Evolutionary conservation across 305 asterid species (phyloP), one percentile per base, ranked within the genome.

Genomic region (Solanum hybrid): DNA sequence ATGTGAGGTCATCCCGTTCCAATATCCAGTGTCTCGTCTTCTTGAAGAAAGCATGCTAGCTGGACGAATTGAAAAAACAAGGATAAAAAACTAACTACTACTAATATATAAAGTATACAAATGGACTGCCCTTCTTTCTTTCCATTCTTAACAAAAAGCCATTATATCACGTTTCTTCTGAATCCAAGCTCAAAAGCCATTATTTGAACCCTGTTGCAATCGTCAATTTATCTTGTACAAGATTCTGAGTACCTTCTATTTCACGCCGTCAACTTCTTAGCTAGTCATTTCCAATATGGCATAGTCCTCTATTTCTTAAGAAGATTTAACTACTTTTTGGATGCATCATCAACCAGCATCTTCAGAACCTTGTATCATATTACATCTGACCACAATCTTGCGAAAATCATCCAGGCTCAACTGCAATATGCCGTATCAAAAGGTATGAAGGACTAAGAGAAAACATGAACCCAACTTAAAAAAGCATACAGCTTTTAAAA

Each of bases 341-440:
- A 90, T 89, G 91, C 73, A 40, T 83, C 87, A 82, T 24, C 34
- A 28, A 29, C 76, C 88, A 64, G 88, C 92, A 51, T 79, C 89
- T 87, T 90, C 93, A 18, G 92, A 89, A 74, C 77, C 90, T 93
- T 94, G 94, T 85, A 97, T 91, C 97, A 97, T 94, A 93, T 94
- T 92, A 94, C 98, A 95, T 90, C 97, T 93, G 84, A 90, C 89
- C 81, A 92, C 96, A 88, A 97, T 95, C 94, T 93, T 94, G 89
- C 94, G 94, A 89, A 97, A 97, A 90, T 96, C 99, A 40, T 96
- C 97, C 42, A 95, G 93, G 89, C 88, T 94, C 36, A 96, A 92
- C 99, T 97, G 96, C 91, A 93, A 91, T 40, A 69, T 42, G 28
- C n/a, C 87, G 64, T 57, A 24, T n/a, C 87, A 83, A 31, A 36